Evolutionary conservation across 2,329 filamentous ascomycete genomes (phyloP).

Genomic region (Grosmannia serpens): DNA sequence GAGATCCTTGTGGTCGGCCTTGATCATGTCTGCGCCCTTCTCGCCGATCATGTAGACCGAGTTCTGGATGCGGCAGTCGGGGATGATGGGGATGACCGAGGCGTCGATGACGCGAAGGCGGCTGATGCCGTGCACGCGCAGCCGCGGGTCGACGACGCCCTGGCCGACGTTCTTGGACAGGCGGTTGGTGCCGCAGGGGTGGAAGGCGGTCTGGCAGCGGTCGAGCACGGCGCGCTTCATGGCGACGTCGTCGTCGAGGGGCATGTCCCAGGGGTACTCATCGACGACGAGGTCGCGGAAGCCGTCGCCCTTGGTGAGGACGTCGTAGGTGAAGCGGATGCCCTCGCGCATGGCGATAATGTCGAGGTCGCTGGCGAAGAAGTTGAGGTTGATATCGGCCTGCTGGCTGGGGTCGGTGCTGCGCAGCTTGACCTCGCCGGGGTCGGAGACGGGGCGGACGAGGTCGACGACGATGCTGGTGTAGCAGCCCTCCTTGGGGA

Average conservation of each 20-base stretch:
- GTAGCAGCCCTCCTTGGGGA: conserved; percentile 31
- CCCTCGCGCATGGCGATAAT: conserved; percentile 49
- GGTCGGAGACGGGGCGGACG: conserved; percentile 26
- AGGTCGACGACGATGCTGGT: conserved; percentile 44
- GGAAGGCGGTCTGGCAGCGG: conserved; percentile 47
- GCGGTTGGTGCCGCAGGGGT: conserved; percentile 44
- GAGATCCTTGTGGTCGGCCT: conserved; percentile 22
- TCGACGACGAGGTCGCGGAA: conserved; percentile 40
- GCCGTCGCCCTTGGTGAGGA: conserved; percentile 44
- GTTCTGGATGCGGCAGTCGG: conserved; percentile 46
- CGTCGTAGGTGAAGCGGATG: conserved; percentile 42
- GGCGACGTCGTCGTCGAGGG: conserved; percentile 38
- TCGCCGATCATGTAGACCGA: conserved; percentile 50
- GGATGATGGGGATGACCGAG: conserved; percentile 43
- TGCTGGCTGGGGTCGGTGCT: conserved; percentile 44
- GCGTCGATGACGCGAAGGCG: conserved; percentile 44
- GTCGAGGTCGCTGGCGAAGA: conserved; percentile 42
- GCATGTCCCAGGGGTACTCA: conserved; percentile 52
- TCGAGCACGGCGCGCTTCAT: conserved; percentile 48
- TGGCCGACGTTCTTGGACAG: conserved; percentile 38
- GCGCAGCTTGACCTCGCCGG: conserved; percentile 44
- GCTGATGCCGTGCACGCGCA: conserved; percentile 41
- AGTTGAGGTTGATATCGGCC: conserved; percentile 49
- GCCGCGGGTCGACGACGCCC: conserved; percentile 38
- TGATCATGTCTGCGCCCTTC: conserved; percentile 36